phyloP scores from a whole-genome alignment of 352 stramenopile species.

The Globisporangium spinosum region DNA sequence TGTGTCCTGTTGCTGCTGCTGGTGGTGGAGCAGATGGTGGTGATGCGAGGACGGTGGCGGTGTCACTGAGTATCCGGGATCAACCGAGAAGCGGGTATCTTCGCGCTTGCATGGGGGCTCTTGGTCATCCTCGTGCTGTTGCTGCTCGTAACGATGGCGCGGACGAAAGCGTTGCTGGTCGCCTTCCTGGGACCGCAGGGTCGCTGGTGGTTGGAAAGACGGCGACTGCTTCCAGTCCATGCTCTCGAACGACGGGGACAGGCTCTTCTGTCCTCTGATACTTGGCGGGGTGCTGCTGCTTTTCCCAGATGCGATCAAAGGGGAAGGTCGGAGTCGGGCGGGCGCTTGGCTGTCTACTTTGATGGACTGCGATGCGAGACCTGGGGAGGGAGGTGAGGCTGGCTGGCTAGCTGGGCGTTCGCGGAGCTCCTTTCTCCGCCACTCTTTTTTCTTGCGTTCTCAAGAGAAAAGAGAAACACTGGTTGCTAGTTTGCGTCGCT shows the following conservation, averaged over 20 bases:
- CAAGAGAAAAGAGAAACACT: not conserved
- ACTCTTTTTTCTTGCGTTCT: constrained; percentile 4
- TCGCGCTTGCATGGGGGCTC: not conserved
- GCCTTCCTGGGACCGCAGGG: not conserved
- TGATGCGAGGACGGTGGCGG: not conserved
- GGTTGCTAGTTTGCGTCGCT: not conserved
- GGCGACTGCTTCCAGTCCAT: constrained; percentile 29
- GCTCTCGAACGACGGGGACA: not conserved
- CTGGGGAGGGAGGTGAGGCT: not conserved
- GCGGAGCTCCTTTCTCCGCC: constrained; percentile 18
- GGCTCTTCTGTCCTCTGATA: not conserved
- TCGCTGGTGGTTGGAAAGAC: constrained; percentile 9
- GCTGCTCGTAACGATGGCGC: not conserved
- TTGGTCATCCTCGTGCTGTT: constrained; percentile 1
- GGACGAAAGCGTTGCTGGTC: not conserved
- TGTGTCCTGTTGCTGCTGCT: constrained; percentile 5
- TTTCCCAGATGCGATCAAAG: constrained; percentile 1
- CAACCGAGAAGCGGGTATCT: constrained; percentile 4
- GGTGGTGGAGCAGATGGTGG: constrained; percentile 5
- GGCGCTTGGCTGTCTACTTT: constrained; percentile 8
- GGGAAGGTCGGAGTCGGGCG: constrained; percentile 2
- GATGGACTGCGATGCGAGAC: not conserved
- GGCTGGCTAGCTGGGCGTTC: not conserved
- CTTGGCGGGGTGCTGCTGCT: constrained; percentile 2
- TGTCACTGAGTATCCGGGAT: not conserved